These are phyloP conservation scores for Verticillium dahliae DNA, from an alignment of 2,329 filamentous ascomycete genomes.

Conservation along the genomic window DNA sequence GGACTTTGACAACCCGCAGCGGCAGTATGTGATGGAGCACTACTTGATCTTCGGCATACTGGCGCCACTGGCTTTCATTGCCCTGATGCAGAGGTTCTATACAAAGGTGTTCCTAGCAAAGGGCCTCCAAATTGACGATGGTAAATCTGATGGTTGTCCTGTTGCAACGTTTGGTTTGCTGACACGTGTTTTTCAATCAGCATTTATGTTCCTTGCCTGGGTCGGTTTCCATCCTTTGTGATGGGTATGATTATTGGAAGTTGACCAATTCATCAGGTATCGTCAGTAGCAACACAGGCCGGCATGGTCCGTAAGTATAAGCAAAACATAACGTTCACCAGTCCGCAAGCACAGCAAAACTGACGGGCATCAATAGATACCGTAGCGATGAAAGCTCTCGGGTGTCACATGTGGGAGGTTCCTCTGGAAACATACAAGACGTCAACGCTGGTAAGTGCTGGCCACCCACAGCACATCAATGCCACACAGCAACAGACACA, in stretches of 20 bases:
- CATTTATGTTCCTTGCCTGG: conserved; percentile 12
- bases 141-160: conserved; percentile 1
- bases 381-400: conserved; percentile 9
- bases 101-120: conserved; percentile 19
- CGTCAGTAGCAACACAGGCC: conserved; percentile 5
- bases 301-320: conserved; percentile 1
- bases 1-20: conserved; percentile 17
- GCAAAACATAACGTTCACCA: not conserved
- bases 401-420: conserved; percentile 15
- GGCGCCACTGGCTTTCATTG: conserved; percentile 9
- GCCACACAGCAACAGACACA: not conserved
- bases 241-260: not conserved
- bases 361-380: not conserved
- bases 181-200: not conserved
- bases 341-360: not conserved
- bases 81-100: conserved; percentile 14
- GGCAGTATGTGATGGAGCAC: conserved; percentile 12
- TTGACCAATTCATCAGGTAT: not conserved
- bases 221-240: conserved; percentile 1
- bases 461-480: not conserved
- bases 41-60: conserved; percentile 14
- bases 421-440: conserved; percentile 4
- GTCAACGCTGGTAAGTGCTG: conserved; percentile 2
- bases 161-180: not conserved
- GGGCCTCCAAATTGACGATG: conserved; percentile 15